phyloP scores from a whole-genome alignment of 1,284 basidiomycete genomes.

The Stereum hirsutum region DNA sequence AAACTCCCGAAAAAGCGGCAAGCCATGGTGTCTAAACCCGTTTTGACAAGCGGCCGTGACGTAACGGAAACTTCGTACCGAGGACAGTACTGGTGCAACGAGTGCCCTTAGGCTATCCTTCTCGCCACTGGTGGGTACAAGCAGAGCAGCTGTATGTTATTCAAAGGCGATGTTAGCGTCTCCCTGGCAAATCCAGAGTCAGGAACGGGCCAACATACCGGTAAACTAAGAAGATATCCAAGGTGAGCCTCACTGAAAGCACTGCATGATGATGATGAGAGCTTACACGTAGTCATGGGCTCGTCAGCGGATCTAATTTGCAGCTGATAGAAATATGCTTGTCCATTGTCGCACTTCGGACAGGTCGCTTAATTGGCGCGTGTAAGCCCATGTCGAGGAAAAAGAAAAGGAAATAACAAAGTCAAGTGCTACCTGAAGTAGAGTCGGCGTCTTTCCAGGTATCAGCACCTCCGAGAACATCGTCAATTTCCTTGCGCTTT shows the following conservation, averaged over 20 bases:
- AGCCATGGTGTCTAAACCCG: no score
- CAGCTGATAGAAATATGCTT: slow-evolving; percentile 93
- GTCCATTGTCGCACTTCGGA: slow-evolving; percentile 83
- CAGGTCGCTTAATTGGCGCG: slow-evolving; percentile 46
- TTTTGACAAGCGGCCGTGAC: no score
- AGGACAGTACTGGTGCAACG: no score
- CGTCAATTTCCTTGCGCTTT: slow-evolving; percentile 84
- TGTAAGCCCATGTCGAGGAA: neutral
- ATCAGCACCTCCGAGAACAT: slow-evolving; percentile 89
- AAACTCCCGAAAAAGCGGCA: no score
- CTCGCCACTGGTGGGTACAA: slow-evolving; percentile 54
- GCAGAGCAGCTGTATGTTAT: slow-evolving; percentile 34
- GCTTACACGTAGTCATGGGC: slow-evolving; percentile 93
- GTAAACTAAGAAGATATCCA: slow-evolving; percentile 19
- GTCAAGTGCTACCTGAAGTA: slow-evolving; percentile 60
- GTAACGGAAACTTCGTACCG: no score
- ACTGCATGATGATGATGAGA: no score
- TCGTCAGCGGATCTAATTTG: slow-evolving; percentile 97
- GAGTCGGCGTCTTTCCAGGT: slow-evolving; percentile 95
- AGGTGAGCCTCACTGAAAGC: slow-evolving; percentile 1
- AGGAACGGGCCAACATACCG: slow-evolving; percentile 15
- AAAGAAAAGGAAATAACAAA: no score
- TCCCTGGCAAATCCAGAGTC: neutral
- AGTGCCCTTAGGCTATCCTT: no score
- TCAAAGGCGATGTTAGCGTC: slow-evolving; percentile 2